Percentiles rank a stretch among this genome's conserved stretches.
These are phyloP conservation scores for Annulohypoxylon stygium DNA, from an alignment of 495 filamentous ascomycete species.

Conservation along the genomic window DNA sequence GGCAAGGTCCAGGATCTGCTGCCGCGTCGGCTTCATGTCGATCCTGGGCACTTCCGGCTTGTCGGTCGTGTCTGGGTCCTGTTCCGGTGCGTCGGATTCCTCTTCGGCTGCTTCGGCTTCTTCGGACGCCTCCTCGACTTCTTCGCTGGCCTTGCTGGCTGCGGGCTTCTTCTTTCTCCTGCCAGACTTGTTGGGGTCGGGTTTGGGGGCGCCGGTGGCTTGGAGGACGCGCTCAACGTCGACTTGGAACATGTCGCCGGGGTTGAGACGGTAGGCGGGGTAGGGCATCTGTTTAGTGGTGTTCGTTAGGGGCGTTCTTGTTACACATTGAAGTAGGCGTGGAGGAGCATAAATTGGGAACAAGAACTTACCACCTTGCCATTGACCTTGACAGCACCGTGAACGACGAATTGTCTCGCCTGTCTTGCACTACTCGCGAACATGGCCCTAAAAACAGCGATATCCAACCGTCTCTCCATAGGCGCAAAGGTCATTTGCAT, in stretches of 20 bases:
- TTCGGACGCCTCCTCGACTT: constrained; percentile 50
- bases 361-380: constrained; percentile 82
- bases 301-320: constrained; percentile 13
- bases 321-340: not conserved
- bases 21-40: constrained; percentile 46
- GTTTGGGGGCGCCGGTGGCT: constrained; percentile 83
- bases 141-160: not conserved
- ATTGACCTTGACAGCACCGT: constrained; percentile 95
- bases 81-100: constrained; percentile 49
- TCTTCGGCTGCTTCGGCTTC: constrained; percentile 28
- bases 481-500: constrained; percentile 94
- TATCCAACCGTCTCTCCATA: constrained; percentile 89
- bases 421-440: constrained; percentile 96
- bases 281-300: constrained; percentile 78
- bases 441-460: constrained; percentile 89
- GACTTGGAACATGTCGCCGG: constrained; percentile 97
- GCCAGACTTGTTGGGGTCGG: constrained; percentile 10
- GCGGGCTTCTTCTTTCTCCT: constrained; percentile 8
- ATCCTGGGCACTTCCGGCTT: constrained; percentile 45
- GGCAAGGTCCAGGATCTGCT: constrained; percentile 46
- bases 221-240: constrained; percentile 87
- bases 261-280: constrained; percentile 95
- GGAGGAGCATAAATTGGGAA: not conserved
- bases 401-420: constrained; percentile 92
- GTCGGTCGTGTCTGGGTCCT: constrained; percentile 52